phyloP scores from a whole-genome alignment of 306 rosid species.

The Rubus idaeus region DNA sequence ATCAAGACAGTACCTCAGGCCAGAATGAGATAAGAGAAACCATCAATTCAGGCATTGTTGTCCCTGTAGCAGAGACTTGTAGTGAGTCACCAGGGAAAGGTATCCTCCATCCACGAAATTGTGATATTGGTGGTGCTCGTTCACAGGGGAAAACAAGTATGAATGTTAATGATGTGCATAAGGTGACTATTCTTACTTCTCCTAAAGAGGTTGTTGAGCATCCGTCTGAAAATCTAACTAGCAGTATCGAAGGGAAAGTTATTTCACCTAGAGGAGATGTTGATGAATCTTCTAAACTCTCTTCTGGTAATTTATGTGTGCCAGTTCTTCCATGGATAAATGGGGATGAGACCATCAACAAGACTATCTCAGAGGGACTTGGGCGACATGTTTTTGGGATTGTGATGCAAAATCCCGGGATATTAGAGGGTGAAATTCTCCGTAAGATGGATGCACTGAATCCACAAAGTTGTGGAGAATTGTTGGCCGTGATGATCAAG shows the following conservation, averaged over 20 bases:
- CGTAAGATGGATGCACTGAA: not conserved
- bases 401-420: conserved; percentile 96
- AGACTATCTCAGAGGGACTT: conserved; percentile 62
- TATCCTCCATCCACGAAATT: conserved; percentile 26
- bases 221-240: conserved; percentile 38
- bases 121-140: conserved; percentile 24
- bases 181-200: conserved; percentile 75
- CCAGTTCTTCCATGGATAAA: conserved; percentile 87
- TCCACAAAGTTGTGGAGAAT: not conserved
- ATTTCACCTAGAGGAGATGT: conserved; percentile 31
- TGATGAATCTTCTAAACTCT: conserved; percentile 28
- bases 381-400: conserved; percentile 67
- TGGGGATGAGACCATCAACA: conserved; percentile 75
- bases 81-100: conserved; percentile 62
- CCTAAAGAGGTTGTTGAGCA: conserved; percentile 40
- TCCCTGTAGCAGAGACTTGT: conserved; percentile 32
- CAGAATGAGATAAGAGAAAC: conserved; percentile 37
- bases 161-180: conserved; percentile 45
- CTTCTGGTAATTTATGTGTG: conserved; percentile 43
- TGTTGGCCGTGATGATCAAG: not conserved
- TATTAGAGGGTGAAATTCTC: conserved; percentile 51
- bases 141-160: conserved; percentile 27
- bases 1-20: conserved; percentile 19
- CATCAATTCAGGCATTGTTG: conserved; percentile 32
- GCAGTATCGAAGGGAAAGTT: conserved; percentile 27